Evolutionary conservation across 805 yeast species (phyloP).

Genomic region (Ogataea nakhonphanomensis): DNA sequence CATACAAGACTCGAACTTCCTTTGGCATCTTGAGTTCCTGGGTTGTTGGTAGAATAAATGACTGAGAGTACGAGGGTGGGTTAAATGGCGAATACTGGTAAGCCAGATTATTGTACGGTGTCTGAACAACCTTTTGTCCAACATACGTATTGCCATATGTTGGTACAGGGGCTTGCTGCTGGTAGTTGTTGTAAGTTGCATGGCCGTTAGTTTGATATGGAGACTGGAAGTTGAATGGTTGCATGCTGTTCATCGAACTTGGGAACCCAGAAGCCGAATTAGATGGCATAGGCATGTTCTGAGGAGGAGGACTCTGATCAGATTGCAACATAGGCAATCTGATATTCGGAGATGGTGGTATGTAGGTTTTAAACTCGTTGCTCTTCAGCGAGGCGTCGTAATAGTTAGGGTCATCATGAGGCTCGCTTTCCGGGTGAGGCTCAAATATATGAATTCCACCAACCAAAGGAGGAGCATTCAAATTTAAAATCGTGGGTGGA

Average conservation of each 20-base stretch:
- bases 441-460: conserved; percentile 88
- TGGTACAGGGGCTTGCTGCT: conserved; percentile 11
- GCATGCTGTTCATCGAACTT: conserved; percentile 8
- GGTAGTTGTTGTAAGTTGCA: conserved; percentile 11
- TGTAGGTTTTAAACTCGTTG: conserved; percentile 28
- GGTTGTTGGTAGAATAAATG: conserved; percentile 37
- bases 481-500: conserved; percentile 74
- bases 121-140: conserved; percentile 30
- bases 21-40: conserved; percentile 33
- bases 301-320: conserved; percentile 18
- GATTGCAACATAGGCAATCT: conserved; percentile 21
- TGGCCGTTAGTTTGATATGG: conserved; percentile 9
- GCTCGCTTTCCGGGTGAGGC: conserved; percentile 49
- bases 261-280: conserved; percentile 5
- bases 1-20: conserved; percentile 32
- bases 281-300: conserved; percentile 14
- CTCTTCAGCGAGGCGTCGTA: conserved; percentile 28
- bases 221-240: conserved; percentile 11
- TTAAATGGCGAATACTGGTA: conserved; percentile 32
- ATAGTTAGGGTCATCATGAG: conserved; percentile 70
- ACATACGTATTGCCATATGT: conserved; percentile 14
- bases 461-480: conserved; percentile 89
- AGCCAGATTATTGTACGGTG: conserved; percentile 30
- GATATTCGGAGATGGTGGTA: conserved; percentile 31
- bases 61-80: conserved; percentile 29